Evolutionary conservation across 352 stramenopile genomes (phyloP), one percentile per base, ranked within the genome.

Genomic region (Pythium monospermum): DNA sequence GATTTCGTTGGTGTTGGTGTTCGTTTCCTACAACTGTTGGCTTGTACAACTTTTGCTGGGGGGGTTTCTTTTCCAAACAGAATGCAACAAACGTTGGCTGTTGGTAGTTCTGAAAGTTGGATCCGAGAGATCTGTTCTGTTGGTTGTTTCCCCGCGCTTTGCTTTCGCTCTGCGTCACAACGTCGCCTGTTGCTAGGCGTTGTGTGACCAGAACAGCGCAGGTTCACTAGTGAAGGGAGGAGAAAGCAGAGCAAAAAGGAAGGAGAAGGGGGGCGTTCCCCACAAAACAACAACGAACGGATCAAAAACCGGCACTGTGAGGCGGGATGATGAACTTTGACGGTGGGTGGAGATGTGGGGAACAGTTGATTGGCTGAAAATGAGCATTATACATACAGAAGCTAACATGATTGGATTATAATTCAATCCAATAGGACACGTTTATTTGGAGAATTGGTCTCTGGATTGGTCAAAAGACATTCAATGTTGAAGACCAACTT

Each of bases 201-300:
- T 52, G 32, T 49, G 53, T 83, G 64, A 73, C 57, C 70, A 73
- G 64, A 63, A 83, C 71, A 73, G 56, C 59, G 73, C 74, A 76
- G 81, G 53, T 88, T 88, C 49, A 72, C 73, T 78, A 88, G 74
- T 86, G 37, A 31, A 31, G 39, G 40, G 38, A 18, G 35, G 35
- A 42, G 26, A 18, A n/a, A 6, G 18, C 15, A 46, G 16, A 39
- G 36, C 38, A 19, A 49, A 31, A 35, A 35, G 33, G 19, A 25
- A 37, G 32, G 28, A 27, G 12, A 15, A 18, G 26, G 4, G 4
- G 16, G 21, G 38, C 16, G 13, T 21, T 8, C 37, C 19, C 26
- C 26, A 27, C 5, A 21, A n/a, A 27, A n/a, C 26, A 21, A 42
- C 37, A 28, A 19, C 38, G 19, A 45, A 45, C 38, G 38, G 31